Conservation (phyloP, 148 eudicot species). For the Selenicereus undatus region DNA sequence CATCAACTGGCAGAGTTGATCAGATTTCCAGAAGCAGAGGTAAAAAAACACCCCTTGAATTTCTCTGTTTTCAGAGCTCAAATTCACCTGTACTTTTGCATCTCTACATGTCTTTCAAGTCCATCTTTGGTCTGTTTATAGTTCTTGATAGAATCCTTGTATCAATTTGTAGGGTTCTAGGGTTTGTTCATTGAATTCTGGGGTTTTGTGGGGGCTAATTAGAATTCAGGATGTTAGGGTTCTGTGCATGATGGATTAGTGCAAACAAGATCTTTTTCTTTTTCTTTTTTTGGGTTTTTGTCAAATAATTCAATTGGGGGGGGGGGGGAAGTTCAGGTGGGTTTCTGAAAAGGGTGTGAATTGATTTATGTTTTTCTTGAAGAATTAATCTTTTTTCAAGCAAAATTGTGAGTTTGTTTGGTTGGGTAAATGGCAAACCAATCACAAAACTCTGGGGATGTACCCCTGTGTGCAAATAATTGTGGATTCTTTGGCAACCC, state of each 20-base stretch:
- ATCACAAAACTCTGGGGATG: conserved; percentile 27
- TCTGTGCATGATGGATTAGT: not conserved
- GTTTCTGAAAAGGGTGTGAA: not conserved
- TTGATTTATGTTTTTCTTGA: not conserved
- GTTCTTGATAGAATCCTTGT: conserved; percentile 12
- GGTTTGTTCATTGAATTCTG: conserved; percentile 5
- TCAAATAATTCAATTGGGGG: not conserved
- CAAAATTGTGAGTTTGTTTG: not conserved
- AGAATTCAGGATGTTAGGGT: conserved; percentile 1
- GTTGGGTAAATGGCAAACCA: conserved; percentile 22
- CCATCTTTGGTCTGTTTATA: not conserved
- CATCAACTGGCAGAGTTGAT: not conserved
- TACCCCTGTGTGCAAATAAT: conserved; percentile 37
- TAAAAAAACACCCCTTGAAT: not conserved
- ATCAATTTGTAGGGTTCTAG: conserved; percentile 21
- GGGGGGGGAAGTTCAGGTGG: not conserved
- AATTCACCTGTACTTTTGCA: not conserved
- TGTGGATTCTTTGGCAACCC: conserved; percentile 47
- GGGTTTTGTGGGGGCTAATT: conserved; percentile 5
- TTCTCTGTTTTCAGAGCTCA: not conserved
- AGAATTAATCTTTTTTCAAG: not conserved
- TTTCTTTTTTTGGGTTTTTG: not conserved
- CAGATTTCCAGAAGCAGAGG: conserved; percentile 12
- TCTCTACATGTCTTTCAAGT: conserved; percentile 9
- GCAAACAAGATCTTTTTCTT: not conserved